Evolutionary conservation across 148 eudicot genomes (phyloP), one percentile per base, ranked within the genome.

Genomic region (Nepenthes mirabilis): DNA sequence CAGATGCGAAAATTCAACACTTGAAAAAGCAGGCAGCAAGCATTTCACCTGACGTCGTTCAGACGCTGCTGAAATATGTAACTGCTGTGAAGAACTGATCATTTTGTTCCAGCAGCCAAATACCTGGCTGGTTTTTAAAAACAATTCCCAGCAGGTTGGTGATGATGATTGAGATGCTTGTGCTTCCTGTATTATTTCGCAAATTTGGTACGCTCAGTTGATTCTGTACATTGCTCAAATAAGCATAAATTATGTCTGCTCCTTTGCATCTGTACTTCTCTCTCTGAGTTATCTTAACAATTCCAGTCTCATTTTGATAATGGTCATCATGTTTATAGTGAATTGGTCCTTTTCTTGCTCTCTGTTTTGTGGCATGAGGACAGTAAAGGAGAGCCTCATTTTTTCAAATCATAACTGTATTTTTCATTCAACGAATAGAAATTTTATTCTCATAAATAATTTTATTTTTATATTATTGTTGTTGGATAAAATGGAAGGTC

Each of bases 21-120:
- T 60, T 91, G 62, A 91, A 81, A 75, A 59, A 70, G 2, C 83
- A 88, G 62, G 74, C 95, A 35, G 63, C 82, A n/a, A 78, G 74
- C 60, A 85, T 91, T 52, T 85, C 98, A 48, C 76, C 81, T 4
- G 94, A 85, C 11, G 84, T 88, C 60, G 88, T 85, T 67, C 75
- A 81, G 60, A 88, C 88, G 98, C 81, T 91, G 70, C 79, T 91
- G 67, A 91, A 76, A 77, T 87, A 82, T 37, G 94, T 88, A 45
- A 91, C 87, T 11, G 70, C 86, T 0, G 90, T 85, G 59, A 88
- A 80, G 69, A 75, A 79, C 80, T 91, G 71, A 75, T 52, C 5
- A 36, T 36, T 23, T 23, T 23, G 14, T 11, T 57, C 12, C 43
- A 34, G 59, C 37, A 14, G 45, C 6, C 45, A 40, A 55, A 8